These are phyloP conservation scores for Tetraselmis chui DNA, from an alignment of 139 green algal species.

Conservation along the genomic window DNA sequence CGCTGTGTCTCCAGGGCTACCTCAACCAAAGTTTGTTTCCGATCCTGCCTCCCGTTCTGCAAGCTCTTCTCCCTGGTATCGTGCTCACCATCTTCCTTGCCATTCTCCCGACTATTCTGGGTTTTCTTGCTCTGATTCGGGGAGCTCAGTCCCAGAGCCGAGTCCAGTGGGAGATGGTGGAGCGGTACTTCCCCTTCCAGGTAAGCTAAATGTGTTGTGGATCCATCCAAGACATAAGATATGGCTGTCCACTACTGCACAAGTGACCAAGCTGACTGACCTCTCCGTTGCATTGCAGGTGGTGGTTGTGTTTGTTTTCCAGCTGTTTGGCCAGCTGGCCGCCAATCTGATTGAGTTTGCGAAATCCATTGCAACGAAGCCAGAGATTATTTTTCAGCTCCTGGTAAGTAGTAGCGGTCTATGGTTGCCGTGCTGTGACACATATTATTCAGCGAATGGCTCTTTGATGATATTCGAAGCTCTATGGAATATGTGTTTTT, in stretches of 20 bases:
- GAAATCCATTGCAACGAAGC: not conserved
- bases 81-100: not conserved
- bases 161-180: not conserved
- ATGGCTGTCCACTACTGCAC: too few relatives aligned
- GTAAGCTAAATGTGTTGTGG: too few relatives aligned
- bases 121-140: not conserved
- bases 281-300: not conserved
- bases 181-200: not conserved
- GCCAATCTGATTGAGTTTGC: not conserved
- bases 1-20: not conserved
- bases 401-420: too few relatives aligned
- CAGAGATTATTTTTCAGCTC: not conserved
- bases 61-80: not conserved
- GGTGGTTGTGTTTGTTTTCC: not conserved
- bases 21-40: not conserved
- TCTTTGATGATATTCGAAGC: too few relatives aligned
- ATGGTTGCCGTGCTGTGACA: too few relatives aligned
- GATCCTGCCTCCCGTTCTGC: not conserved
- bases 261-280: too few relatives aligned
- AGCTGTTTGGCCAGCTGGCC: not conserved
- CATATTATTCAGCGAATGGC: too few relatives aligned
- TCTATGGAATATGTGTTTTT: too few relatives aligned
- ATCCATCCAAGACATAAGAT: too few relatives aligned
- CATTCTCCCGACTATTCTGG: not conserved
- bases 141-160: not conserved